Base-by-base conservation (phyloP, 2,329 filamentous ascomycete genomes). In the Zasmidium cellare region DNA sequence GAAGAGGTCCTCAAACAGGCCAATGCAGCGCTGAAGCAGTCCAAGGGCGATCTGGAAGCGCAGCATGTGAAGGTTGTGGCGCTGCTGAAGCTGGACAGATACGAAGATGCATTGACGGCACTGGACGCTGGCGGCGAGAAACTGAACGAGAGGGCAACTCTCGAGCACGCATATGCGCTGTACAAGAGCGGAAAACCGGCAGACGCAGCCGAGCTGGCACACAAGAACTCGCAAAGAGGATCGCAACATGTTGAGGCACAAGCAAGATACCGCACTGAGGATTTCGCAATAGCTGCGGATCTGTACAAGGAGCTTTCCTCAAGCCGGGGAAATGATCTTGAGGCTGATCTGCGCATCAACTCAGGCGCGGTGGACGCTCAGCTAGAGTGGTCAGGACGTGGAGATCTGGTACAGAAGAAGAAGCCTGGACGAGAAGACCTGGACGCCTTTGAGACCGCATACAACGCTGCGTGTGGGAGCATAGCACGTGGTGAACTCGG, bases 131-230 rank as follows among this genome's bases (percentile, higher is more conserved):
- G 80, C 18, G 85, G 86, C 50, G 78, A 83, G 57, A 79, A 77
- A 62, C 76, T 92, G 57, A 84, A 87, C 70, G 77, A 82, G 41
- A 75, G 76, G 57, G 90, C 87, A 64, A 69, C 76, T 16, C 79
- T 92, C 46, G 90, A 92, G 73, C 87, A 87, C 71, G 84, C 88
- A 1, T 96, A 96, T 77, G 87, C 89, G n/a, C 81, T 92, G 19
- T 96, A 94, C 77, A 94, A 92, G 77, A 83, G 84, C 0, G 89
- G 89, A 22, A 81, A 86, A 63, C 81, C 91, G 1, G 77, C 82
- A 19, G 86, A 87, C 56, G 90, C 90, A 19, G 80, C 82, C 23
- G 73, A 80, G 24, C 70, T 84, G 24, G 81, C 82, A 22, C 74
- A 57, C 25, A 61, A 69, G 55, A 70, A 68, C 3, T 69, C 72